Evolutionary conservation across 1,139 yeast genomes (phyloP), one percentile per base, ranked within the genome.

Genomic region (Magnusiomyces clavatus): DNA sequence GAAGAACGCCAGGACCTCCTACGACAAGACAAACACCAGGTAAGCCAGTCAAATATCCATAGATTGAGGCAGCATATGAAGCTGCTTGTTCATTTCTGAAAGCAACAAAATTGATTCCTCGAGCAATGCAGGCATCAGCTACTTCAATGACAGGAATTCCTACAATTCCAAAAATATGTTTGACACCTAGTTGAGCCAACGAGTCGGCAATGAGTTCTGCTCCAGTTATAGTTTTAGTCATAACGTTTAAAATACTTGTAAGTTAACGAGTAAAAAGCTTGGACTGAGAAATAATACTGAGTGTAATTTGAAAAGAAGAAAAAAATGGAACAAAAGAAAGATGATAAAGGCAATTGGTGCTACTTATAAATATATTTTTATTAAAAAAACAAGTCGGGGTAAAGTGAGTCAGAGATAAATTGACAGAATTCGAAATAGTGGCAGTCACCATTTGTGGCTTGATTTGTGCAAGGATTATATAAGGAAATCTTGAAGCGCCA

Each of bases 41-140:
- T 53, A 65, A 67, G 0, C 79, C 78, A 2, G 83, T 80, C 46
- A 82, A 64, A 58, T 78, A 82, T 0, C 86, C 86, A 61, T 82
- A 81, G 0, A 77, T 75, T 1, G 84, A 77, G 2, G 87, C 87
- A 2, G 87, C 87, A 59, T 82, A 81, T 1, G 85, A 77, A 0
- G 87, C 87, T 12, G 83, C 73, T 60, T 82, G 86, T 60, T 82
- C 87, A 64, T 82, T 82, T 55, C 87, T 69, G 60, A 81, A 81
- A 0, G 81, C 64, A 37, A 81, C 64, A 61, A 82, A 82, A 54
- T 69, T 67, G 54, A 82, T 75, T 1, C 82, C 84, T 17, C 68
- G 63, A 8, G 67, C 67, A 36, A 79, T 76, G 56, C 78, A 69
- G 1, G 80, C 77, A 54, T 81, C 82, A 36, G 76, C 76, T 5